Conservation (phyloP, 2,329 filamentous ascomycete species). For the Ophiostoma triangulosporum region DNA sequence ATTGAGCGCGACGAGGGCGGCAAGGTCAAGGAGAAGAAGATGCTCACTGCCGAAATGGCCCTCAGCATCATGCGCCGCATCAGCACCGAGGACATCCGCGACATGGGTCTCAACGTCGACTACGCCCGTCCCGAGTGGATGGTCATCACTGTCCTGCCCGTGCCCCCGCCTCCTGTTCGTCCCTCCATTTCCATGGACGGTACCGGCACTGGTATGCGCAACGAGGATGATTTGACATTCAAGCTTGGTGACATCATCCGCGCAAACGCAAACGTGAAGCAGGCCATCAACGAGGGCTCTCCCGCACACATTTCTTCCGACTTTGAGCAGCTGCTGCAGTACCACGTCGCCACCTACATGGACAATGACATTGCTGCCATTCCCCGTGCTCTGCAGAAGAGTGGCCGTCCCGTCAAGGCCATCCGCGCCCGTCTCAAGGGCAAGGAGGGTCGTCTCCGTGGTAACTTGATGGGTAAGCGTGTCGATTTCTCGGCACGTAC, state of each 20-base stretch:
- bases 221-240: conserved; percentile 98
- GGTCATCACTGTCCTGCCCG: conserved; percentile 86
- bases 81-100: conserved; percentile 62
- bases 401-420: conserved; percentile 88
- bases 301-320: conserved; percentile 83
- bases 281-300: conserved; percentile 81
- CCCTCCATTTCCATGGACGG: conserved; percentile 97
- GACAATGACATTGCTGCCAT: conserved; percentile 97
- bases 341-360: conserved; percentile 98
- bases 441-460: conserved; percentile 93
- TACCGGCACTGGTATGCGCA: conserved; percentile 78
- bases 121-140: conserved; percentile 98
- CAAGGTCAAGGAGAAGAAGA: conserved; percentile 63
- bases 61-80: conserved; percentile 80
- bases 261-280: conserved; percentile 86
- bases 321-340: conserved; percentile 85
- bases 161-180: conserved; percentile 87
- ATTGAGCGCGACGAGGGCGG: conserved; percentile 61
- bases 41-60: conserved; percentile 72
- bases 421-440: conserved; percentile 96
- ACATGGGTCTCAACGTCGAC: conserved; percentile 86
- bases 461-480: conserved; percentile 99
- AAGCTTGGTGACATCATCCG: conserved; percentile 98
- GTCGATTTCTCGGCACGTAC: conserved; percentile 99
- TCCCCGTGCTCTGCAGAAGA: conserved; percentile 91